Conservation (phyloP, 768 basidiomycete genomes). For the Amanita rimosa region DNA sequence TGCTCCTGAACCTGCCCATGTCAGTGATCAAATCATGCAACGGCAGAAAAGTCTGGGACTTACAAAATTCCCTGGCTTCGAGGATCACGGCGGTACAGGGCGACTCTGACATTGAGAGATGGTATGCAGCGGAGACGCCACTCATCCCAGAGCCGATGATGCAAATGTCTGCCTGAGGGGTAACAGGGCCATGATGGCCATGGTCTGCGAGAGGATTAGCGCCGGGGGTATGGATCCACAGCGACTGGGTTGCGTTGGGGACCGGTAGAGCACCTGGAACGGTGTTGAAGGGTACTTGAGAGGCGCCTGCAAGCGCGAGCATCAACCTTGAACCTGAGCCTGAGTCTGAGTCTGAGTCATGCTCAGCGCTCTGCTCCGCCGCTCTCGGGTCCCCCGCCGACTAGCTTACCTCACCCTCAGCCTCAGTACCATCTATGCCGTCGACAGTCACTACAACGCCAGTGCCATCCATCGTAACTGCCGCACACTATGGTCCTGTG, state of each 20-base stretch:
- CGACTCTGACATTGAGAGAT: constrained; percentile 33
- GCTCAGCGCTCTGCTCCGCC: constrained; percentile 1
- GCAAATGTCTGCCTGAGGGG: constrained; percentile 53
- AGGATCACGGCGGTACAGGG: constrained; percentile 47
- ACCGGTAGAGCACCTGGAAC: constrained; percentile 31
- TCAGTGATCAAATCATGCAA: background rate
- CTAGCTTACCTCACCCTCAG: constrained; percentile 26
- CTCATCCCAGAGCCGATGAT: constrained; percentile 55
- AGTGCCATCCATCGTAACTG: constrained; percentile 43
- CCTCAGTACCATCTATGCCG: constrained; percentile 26
- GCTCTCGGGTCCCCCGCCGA: constrained; percentile 12
- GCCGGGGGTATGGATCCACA: constrained; percentile 51
- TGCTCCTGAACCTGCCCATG: constrained; percentile 51
- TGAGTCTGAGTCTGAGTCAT: too few species aligned
- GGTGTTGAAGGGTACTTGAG: constrained; percentile 1
- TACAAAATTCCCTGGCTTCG: constrained; percentile 83
- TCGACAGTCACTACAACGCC: constrained; percentile 47
- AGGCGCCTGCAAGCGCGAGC: background rate
- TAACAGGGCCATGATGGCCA: constrained; percentile 55
- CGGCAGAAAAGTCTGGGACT: constrained; percentile 18
- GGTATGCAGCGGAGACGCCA: constrained; percentile 45
- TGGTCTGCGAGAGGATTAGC: constrained; percentile 57
- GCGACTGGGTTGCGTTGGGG: constrained; percentile 54
- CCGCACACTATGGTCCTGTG: constrained; percentile 47
- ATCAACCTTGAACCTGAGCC: too few species aligned